A percentile compares a stretch with the other conserved stretches of the same genome.
Conservation (phyloP, 2,329 filamentous ascomycete species). For the Calonectria pseudoreteaudii region DNA sequence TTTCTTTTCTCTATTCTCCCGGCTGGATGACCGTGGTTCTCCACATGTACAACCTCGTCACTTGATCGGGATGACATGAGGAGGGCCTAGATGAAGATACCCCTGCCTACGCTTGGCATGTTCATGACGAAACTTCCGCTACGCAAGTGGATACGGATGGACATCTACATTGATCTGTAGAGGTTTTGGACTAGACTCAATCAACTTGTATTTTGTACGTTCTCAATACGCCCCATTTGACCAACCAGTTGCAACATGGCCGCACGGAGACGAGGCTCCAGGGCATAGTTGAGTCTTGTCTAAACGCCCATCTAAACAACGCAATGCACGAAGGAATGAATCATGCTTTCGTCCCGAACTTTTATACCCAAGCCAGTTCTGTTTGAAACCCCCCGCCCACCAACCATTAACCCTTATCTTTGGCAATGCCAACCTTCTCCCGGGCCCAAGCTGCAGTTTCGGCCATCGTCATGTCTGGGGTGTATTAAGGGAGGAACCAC, state of each 20-base stretch:
- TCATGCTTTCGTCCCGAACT: neutral
- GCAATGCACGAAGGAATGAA: slow-evolving; percentile 16
- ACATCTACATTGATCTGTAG: slow-evolving; percentile 18
- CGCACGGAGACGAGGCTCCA: slow-evolving; percentile 5
- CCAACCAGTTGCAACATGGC: neutral
- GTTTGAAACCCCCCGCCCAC: neutral
- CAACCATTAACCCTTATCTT: slow-evolving; percentile 3
- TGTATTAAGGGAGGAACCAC: slow-evolving; percentile 22
- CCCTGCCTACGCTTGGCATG: slow-evolving; percentile 25
- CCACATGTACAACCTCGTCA: neutral
- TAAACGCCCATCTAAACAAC: slow-evolving; percentile 23
- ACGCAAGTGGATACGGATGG: slow-evolving; percentile 23
- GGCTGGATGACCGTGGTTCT: neutral
- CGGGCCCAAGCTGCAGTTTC: slow-evolving; percentile 11
- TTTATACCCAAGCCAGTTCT: neutral
- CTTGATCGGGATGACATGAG: slow-evolving; percentile 15
- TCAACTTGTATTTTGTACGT: slow-evolving; percentile 17
- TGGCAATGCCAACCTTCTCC: slow-evolving; percentile 10
- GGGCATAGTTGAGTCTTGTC: slow-evolving; percentile 5
- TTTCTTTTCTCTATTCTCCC: neutral
- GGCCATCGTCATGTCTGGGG: slow-evolving; percentile 18
- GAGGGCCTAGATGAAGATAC: slow-evolving; percentile 33
- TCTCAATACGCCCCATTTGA: slow-evolving; percentile 11
- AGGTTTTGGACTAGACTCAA: slow-evolving; percentile 14
- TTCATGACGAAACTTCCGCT: slow-evolving; percentile 25